Base-by-base conservation (phyloP, 2,329 filamentous ascomycete genomes). In the Penicillium hordei region DNA sequence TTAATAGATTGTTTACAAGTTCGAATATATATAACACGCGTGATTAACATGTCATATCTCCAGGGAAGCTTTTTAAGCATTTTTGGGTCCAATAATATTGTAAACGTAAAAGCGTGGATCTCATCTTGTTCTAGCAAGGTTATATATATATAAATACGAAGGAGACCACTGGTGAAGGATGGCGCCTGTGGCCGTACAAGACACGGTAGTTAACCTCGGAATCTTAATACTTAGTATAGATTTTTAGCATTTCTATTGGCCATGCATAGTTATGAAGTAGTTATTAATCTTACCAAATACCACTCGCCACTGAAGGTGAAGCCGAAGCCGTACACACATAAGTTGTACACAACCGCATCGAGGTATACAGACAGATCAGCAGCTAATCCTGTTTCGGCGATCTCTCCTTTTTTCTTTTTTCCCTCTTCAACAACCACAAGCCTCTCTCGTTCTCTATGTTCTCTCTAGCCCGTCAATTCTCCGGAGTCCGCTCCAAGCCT, bases 301-400 rank as follows among this genome's bases (percentile, higher is more conserved):
- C n/a, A 3, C 29, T 34, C 1, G 27, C 36, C 36, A 51, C 34
- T 36, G 33, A 42, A 51, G 19, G 17, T 15, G 50, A 45, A 44
- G 36, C 42, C 27, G 49, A 44, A 55, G 34, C 21, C 50, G 48
- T 42, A 48, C 25, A 17, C 29, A 39, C 4, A 0, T 6, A 33
- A n/a, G 7, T 19, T 39, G 23, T 27, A 27, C 13, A 43, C 38
- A 51, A 23, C 49, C 50, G 50, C 50, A 45, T 45, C 13, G 50
- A 52, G 50, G 52, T 42, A 60, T 42, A 46, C 49, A 53, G 23
- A 46, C 49, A 53, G 23, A 55, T 58, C 46, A 43, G 36, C 50
- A 54, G 49, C 60, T 63, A 63, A 63, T 61, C 59, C 60, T 53
- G 50, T 61, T 63, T 60, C 59, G 60, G 60, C 45, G 23, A 52